These are phyloP conservation scores for Lolium perenne DNA, from an alignment of 176 grass and related monocot genomes.

Conservation along the genomic window DNA sequence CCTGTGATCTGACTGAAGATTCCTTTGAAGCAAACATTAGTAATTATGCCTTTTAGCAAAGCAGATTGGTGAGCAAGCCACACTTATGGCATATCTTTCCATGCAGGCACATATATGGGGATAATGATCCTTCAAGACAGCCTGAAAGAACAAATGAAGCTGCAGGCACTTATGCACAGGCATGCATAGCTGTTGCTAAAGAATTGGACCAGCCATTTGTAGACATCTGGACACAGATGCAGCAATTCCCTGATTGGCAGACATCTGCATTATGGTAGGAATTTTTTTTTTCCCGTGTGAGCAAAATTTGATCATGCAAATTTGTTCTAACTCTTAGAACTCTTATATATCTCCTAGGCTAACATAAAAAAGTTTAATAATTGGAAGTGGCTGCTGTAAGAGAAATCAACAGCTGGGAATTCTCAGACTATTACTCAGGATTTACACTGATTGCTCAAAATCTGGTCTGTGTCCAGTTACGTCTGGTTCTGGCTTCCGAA, in stretches of 20 bases:
- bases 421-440: background rate
- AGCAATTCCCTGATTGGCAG: slow-evolving; percentile 72
- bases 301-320: background rate
- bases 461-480: background rate
- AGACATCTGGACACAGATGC: slow-evolving; percentile 90
- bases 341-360: background rate
- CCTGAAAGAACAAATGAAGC: slow-evolving; percentile 91
- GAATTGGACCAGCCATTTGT: slow-evolving; percentile 65
- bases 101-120: slow-evolving; percentile 62
- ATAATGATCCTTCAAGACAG: slow-evolving; percentile 48
- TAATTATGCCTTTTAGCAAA: slow-evolving; percentile 1
- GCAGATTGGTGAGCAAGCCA: background rate
- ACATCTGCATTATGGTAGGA: slow-evolving; percentile 64
- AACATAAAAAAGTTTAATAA: slow-evolving; percentile 11
- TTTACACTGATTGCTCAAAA: background rate
- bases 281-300: background rate
- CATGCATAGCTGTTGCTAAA: slow-evolving; percentile 73
- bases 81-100: background rate
- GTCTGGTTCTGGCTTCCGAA: background rate
- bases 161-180: slow-evolving; percentile 81
- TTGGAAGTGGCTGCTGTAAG: background rate
- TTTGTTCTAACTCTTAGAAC: background rate
- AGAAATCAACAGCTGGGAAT: background rate
- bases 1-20: background rate
- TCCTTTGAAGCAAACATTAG: background rate